Percentiles rank a stretch among this genome's conserved stretches.
phyloP scores from a whole-genome alignment of 805 yeast genomes.

The Kuraishia piskuri region DNA sequence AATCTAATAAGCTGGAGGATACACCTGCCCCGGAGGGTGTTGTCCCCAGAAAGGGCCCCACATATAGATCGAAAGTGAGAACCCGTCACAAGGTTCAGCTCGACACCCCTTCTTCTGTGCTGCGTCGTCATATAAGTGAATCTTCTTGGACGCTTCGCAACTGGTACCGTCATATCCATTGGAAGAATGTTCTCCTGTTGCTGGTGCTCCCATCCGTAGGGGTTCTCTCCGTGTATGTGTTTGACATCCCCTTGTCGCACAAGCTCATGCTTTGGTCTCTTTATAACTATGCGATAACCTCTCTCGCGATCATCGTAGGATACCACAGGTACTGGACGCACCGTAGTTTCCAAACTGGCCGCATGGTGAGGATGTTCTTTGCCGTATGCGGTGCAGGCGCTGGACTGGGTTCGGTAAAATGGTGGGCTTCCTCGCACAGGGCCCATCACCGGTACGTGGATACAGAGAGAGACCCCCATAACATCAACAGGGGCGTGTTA shows the following conservation, averaged over 20 bases:
- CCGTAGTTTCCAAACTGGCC: slow-evolving; percentile 38
- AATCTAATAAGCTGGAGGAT: no score
- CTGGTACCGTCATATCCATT: slow-evolving; percentile 67
- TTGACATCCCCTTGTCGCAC: slow-evolving; percentile 30
- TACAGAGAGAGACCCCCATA: slow-evolving; percentile 84
- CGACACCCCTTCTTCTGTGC: slow-evolving; percentile 9
- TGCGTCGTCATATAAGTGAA: slow-evolving; percentile 50
- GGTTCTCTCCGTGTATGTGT: slow-evolving; percentile 25
- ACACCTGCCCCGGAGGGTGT: neutral
- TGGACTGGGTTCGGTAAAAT: slow-evolving; percentile 66
- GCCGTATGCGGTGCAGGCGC: slow-evolving; percentile 62
- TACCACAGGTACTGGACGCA: slow-evolving; percentile 77
- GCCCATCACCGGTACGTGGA: slow-evolving; percentile 89
- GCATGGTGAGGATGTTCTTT: slow-evolving; percentile 36
- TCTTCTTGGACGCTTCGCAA: slow-evolving; percentile 68
- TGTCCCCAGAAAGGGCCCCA: neutral
- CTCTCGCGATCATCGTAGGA: slow-evolving; percentile 73
- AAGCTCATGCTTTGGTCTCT: slow-evolving; percentile 48
- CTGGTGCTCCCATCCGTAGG: slow-evolving; percentile 49
- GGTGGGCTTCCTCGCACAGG: slow-evolving; percentile 81
- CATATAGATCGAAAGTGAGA: neutral
- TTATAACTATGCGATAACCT: slow-evolving; percentile 48
- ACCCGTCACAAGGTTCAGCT: slow-evolving; percentile 16
- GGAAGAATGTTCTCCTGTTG: slow-evolving; percentile 58
- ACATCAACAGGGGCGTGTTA: slow-evolving; percentile 68